A percentile compares a stretch with the other conserved stretches of the same genome.
These are phyloP conservation scores for Leishmania tarentolae DNA, from an alignment of 208 protist species.

Conservation along the genomic window DNA sequence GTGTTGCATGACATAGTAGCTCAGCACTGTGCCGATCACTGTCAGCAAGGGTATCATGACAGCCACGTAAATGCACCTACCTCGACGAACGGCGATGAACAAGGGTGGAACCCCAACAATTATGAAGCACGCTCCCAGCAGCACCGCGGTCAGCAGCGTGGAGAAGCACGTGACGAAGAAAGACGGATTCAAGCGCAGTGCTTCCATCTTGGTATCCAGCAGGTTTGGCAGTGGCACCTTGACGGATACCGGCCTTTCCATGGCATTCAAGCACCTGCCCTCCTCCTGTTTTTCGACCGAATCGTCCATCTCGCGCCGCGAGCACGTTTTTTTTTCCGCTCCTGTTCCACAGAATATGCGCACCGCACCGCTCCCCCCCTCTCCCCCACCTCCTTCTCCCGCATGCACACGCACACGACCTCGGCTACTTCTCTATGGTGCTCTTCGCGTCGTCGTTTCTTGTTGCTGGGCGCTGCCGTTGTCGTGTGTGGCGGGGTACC, in stretches of 20 bases:
- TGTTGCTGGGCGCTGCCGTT: no score
- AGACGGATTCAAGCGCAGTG: slow-evolving; percentile 14
- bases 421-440: no score
- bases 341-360: background rate
- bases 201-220: slow-evolving; percentile 3
- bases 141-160: slow-evolving; percentile 26
- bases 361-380: background rate
- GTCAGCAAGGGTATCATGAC: slow-evolving; percentile 56
- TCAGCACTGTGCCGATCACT: slow-evolving; percentile 40
- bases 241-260: slow-evolving; percentile 2
- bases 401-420: background rate
- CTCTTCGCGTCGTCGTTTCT: no score
- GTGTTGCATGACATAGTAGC: slow-evolving; percentile 45
- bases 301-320: background rate
- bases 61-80: slow-evolving; percentile 43
- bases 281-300: background rate
- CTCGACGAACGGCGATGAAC: slow-evolving; percentile 24
- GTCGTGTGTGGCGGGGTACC: no score
- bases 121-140: slow-evolving; percentile 39
- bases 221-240: slow-evolving; percentile 9
- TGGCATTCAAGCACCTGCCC: background rate
- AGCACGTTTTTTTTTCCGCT: no score
- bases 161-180: slow-evolving; percentile 20
- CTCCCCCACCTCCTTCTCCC: background rate
- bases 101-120: slow-evolving; percentile 54